Percentiles rank a stretch among this genome's conserved stretches.
Conservation (phyloP, 2,329 filamentous ascomycete genomes). For the Fusarium papillatum region DNA sequence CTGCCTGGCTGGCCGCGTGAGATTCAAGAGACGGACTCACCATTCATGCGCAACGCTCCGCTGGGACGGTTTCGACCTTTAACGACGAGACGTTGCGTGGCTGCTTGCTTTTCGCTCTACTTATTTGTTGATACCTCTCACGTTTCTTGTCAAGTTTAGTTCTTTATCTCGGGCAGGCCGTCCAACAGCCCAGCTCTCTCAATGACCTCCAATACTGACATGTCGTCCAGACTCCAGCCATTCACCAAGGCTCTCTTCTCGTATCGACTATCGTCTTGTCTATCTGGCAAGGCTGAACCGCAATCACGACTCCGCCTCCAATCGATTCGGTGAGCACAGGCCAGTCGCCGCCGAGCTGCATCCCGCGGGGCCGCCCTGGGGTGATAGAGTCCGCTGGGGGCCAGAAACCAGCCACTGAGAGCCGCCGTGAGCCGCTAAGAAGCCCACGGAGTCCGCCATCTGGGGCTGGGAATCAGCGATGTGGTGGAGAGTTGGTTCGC, state of each 20-base stretch:
- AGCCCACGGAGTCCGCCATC: slow-evolving; percentile 25
- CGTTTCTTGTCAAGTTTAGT: neutral
- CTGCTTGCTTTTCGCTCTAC: slow-evolving; percentile 9
- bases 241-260: slow-evolving; percentile 8
- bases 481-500: slow-evolving; percentile 40
- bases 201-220: neutral
- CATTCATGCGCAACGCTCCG: slow-evolving; percentile 5
- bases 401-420: slow-evolving; percentile 23
- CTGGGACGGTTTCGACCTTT: slow-evolving; percentile 18
- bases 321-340: slow-evolving; percentile 24
- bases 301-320: slow-evolving; percentile 31
- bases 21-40: slow-evolving; percentile 15
- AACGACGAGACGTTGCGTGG: slow-evolving; percentile 18
- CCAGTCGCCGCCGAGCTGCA: slow-evolving; percentile 32
- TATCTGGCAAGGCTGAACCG: slow-evolving; percentile 40
- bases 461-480: slow-evolving; percentile 32
- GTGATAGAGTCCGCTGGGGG: slow-evolving; percentile 22
- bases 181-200: neutral
- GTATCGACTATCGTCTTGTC: slow-evolving; percentile 21
- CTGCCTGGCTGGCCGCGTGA: slow-evolving; percentile 29
- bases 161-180: neutral
- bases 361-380: slow-evolving; percentile 23
- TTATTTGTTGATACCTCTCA: neutral
- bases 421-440: slow-evolving; percentile 4
- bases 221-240: slow-evolving; percentile 6